Percentiles rank a stretch among this genome's conserved stretches.
Evolutionary conservation across 495 filamentous ascomycete species (phyloP).

Genomic region (Daldinia decipiens): DNA sequence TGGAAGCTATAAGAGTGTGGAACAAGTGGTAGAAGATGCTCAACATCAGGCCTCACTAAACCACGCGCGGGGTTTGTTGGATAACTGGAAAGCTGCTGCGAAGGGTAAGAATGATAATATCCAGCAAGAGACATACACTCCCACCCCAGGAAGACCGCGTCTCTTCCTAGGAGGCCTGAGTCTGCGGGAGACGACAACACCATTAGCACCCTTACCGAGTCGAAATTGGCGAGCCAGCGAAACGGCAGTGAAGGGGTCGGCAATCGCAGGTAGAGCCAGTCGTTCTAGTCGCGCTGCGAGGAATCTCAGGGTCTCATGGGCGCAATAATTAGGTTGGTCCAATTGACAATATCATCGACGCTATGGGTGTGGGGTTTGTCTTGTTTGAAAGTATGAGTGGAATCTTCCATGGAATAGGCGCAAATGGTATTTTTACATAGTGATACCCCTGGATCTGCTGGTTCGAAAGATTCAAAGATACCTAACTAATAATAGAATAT

Average conservation of each 20-base stretch:
- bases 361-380: conserved; percentile 17
- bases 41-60: conserved; percentile 38
- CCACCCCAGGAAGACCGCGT: conserved; percentile 46
- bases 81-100: conserved; percentile 38
- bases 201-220: conserved; percentile 44
- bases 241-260: conserved; percentile 37
- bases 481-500: conserved; percentile 17
- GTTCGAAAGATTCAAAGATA: conserved; percentile 24
- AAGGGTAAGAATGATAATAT: conserved; percentile 13
- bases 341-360: conserved; percentile 15
- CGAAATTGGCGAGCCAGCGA: conserved; percentile 44
- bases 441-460: conserved; percentile 35
- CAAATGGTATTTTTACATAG: conserved; percentile 20
- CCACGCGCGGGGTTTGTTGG: conserved; percentile 38
- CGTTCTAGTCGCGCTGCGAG: conserved; percentile 39
- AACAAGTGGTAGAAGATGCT: conserved; percentile 44
- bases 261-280: conserved; percentile 33
- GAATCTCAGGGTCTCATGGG: conserved; percentile 49
- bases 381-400: conserved; percentile 7
- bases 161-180: conserved; percentile 41
- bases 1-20: conserved; percentile 40
- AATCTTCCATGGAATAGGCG: conserved; percentile 33
- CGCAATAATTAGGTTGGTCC: conserved; percentile 24
- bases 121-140: conserved; percentile 36
- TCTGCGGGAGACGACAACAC: conserved; percentile 44